phyloP scores from a whole-genome alignment of 1,139 yeast genomes.

The Suzukiozyma palmioleophila region DNA sequence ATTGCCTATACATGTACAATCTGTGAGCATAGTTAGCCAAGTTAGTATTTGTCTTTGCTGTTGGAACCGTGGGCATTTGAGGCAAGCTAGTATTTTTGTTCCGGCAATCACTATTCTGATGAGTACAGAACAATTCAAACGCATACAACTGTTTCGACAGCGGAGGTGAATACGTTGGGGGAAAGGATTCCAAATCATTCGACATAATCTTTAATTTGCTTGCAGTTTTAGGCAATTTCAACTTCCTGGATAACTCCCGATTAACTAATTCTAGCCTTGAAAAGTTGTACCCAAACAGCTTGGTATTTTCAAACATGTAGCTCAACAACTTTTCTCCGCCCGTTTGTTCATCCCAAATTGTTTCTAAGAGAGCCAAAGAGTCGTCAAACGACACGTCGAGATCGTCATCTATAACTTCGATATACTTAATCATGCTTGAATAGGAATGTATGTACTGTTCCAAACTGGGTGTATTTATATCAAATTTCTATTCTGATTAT shows the following conservation, averaged over 20 bases:
- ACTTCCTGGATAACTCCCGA: not conserved
- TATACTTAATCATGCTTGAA: constrained; percentile 2
- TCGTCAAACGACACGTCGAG: constrained; percentile 11
- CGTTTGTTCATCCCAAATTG: not conserved
- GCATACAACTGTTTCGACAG: constrained; percentile 8
- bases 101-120: not conserved
- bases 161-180: constrained; percentile 16
- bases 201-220: not conserved
- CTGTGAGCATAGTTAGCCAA: constrained; percentile 21
- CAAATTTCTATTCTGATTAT: not conserved
- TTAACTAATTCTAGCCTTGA: not conserved
- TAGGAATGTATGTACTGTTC: too few species aligned
- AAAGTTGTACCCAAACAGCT: not conserved
- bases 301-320: not conserved
- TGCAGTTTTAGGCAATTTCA: not conserved
- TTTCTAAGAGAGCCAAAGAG: constrained; percentile 1
- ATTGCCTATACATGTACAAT: constrained; percentile 15
- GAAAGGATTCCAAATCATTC: not conserved
- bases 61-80: constrained; percentile 16
- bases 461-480: not conserved
- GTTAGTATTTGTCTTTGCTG: constrained; percentile 21
- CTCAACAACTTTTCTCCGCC: not conserved
- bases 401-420: constrained; percentile 13
- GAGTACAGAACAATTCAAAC: constrained; percentile 1
- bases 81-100: not conserved